Percentiles rank a stretch among this genome's conserved stretches.
phyloP scores from a whole-genome alignment of 345 rosid genomes.

The Hibiscus tridactylites region DNA sequence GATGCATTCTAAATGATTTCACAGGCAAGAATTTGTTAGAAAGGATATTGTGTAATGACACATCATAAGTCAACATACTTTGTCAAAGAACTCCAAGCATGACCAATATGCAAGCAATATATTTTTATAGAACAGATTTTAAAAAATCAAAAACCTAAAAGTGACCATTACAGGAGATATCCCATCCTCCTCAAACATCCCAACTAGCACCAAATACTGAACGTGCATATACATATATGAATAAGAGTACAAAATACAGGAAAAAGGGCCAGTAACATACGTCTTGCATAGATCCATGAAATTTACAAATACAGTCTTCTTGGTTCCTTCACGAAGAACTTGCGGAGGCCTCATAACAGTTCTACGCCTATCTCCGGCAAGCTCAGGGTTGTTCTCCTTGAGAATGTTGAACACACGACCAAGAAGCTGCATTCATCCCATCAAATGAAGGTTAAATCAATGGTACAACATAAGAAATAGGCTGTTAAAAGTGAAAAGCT shows the following conservation, averaged over 20 bases:
- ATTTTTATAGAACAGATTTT: background rate
- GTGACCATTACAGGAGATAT: background rate
- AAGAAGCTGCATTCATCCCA: slow-evolving; percentile 61
- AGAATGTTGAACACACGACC: slow-evolving; percentile 82
- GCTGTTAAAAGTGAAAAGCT: too few relatives aligned
- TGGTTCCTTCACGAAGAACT: slow-evolving; percentile 97
- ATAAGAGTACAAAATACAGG: background rate
- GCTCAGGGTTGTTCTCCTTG: slow-evolving; percentile 90
- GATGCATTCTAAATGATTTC: slow-evolving; percentile 28
- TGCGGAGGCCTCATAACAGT: slow-evolving; percentile 98
- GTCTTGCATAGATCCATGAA: slow-evolving; percentile 96
- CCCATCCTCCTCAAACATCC: background rate
- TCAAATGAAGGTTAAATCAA: background rate
- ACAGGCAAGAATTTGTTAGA: background rate
- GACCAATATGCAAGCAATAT: background rate
- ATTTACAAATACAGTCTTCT: slow-evolving; percentile 93
- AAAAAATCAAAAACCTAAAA: too few relatives aligned
- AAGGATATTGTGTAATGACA: background rate
- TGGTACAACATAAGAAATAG: background rate
- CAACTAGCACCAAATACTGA: background rate
- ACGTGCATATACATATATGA: background rate
- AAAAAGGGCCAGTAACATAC: slow-evolving; percentile 26
- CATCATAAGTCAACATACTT: background rate
- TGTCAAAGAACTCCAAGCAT: background rate
- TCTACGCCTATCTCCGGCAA: slow-evolving; percentile 93